phyloP scores from a whole-genome alignment of 1,139 yeast species.

The Pneumocystis carinii region DNA sequence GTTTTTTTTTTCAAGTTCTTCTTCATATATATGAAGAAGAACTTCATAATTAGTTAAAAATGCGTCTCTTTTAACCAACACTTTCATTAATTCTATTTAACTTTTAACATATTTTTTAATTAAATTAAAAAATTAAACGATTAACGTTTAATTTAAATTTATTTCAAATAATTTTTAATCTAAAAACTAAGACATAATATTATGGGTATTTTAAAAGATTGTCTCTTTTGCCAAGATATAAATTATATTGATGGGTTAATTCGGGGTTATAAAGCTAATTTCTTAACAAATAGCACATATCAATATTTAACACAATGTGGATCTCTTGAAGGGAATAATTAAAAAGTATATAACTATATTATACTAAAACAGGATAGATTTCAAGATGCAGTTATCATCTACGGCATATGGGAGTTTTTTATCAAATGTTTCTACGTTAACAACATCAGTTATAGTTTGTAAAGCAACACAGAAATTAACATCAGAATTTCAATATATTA shows the following conservation, averaged over 20 bases:
- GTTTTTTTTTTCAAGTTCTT: slow-evolving; percentile 3
- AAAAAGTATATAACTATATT: neutral
- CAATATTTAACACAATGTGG: slow-evolving; percentile 92
- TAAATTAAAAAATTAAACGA: too few species aligned
- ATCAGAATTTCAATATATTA: slow-evolving; percentile 71
- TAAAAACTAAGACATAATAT: neutral
- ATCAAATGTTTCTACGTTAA: slow-evolving; percentile 62
- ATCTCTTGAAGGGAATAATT: slow-evolving; percentile 42
- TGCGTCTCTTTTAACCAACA: slow-evolving; percentile 7
- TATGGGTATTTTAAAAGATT: neutral
- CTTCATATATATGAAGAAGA: slow-evolving; percentile 5
- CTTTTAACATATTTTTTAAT: neutral
- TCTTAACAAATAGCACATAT: slow-evolving; percentile 64
- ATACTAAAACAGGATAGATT: slow-evolving; percentile 30
- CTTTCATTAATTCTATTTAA: slow-evolving; percentile 3
- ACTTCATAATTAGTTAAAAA: slow-evolving; percentile 10
- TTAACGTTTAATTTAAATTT: neutral
- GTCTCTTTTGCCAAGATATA: neutral
- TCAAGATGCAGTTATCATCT: slow-evolving; percentile 82
- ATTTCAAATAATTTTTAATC: neutral
- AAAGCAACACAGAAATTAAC: slow-evolving; percentile 60
- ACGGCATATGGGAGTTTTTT: slow-evolving; percentile 91
- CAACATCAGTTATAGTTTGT: slow-evolving; percentile 73
- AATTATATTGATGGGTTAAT: slow-evolving; percentile 76
- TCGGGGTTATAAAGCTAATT: slow-evolving; percentile 82